Percentiles rank a stretch among this genome's conserved stretches.
Conservation (phyloP, 345 rosid species). For the Combretum micranthum region DNA sequence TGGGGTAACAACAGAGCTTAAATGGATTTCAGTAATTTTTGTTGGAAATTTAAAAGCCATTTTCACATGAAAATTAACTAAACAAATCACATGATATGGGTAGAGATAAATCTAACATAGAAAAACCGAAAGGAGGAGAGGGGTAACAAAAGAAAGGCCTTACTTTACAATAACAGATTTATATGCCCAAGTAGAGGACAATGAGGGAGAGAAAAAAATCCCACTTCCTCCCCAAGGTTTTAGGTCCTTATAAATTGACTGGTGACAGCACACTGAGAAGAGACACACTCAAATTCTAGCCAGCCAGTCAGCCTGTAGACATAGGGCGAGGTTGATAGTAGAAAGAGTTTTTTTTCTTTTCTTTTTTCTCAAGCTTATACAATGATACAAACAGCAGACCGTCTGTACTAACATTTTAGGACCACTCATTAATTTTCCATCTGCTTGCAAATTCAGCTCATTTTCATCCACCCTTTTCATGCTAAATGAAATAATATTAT, state of each 20-base stretch:
- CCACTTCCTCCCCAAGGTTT: conserved; percentile 1
- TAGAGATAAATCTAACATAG: too few relatives aligned
- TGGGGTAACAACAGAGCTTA: too few relatives aligned
- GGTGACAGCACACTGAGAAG: conserved; percentile 12
- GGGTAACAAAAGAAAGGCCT: background rate
- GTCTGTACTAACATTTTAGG: background rate
- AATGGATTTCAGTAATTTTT: too few relatives aligned
- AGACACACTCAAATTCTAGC: conserved; percentile 2
- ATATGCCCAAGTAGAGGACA: conserved; percentile 1
- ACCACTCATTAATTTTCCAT: conserved; percentile 3
- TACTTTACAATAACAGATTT: background rate
- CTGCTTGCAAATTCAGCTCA: background rate
- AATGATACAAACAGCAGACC: conserved; percentile 8
- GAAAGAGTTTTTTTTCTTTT: conserved; percentile 7
- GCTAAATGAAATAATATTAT: too few relatives aligned
- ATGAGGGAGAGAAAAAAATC: background rate
- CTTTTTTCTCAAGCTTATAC: too few relatives aligned
- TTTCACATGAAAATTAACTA: too few relatives aligned
- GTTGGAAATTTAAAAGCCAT: too few relatives aligned
- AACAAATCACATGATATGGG: too few relatives aligned
- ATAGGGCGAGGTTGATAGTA: conserved; percentile 18
- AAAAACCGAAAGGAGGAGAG: background rate
- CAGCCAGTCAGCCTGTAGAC: conserved; percentile 20
- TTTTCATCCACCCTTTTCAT: too few relatives aligned
- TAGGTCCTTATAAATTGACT: conserved; percentile 8